Base-by-base conservation (phyloP, 2,329 filamentous ascomycete genomes). In the Pseudopyrenochaeta lycopersici region DNA sequence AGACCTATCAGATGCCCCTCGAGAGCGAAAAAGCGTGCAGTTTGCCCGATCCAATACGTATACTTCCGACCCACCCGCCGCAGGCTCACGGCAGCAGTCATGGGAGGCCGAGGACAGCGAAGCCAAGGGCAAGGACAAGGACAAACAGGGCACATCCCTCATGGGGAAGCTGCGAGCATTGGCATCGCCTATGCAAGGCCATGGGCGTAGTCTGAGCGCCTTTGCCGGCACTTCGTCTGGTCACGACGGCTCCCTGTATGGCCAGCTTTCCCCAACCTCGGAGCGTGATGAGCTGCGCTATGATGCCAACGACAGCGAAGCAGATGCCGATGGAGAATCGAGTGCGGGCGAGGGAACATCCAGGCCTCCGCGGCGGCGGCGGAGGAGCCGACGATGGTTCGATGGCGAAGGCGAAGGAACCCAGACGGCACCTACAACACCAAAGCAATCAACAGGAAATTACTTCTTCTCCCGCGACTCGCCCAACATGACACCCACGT, bases 141-240 rank as follows among this genome's bases (percentile, higher is more conserved):
- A 64, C 50, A 67, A 82, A 83, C 54, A 80, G 27, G 80, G 84
- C 49, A 84, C 85, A 18, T 88, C 89, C 20, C 83, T 96, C 60
- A 91, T 96, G 76, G 88, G 88, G 15, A 92, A 90, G 72, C 76
- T 96, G 58, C 92, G 90, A 71, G 88, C 90, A 3, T 79, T 96
- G 49, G 86, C 90, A 18, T 84, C 82, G 10, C 79, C 82, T 0
- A 81, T 82, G 53, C 75, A 78, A 39, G 76, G 79, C 15, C 83
- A 85, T 63, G 75, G 78, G 2, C 77, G 83, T 30, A 81, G 78
- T 31, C 68, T 77, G 20, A 86, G 83, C 60, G 79, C 75, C 9
- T 74, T 77, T 43, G 79, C 80, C 0, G 71, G 77, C 30, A 72
- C 74, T 36, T 70, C 64, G n/a, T 74, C 74, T 3, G 61, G 64